These are phyloP conservation scores for Colletotrichum lupini DNA, from an alignment of 2,329 filamentous ascomycete species.

Conservation along the genomic window DNA sequence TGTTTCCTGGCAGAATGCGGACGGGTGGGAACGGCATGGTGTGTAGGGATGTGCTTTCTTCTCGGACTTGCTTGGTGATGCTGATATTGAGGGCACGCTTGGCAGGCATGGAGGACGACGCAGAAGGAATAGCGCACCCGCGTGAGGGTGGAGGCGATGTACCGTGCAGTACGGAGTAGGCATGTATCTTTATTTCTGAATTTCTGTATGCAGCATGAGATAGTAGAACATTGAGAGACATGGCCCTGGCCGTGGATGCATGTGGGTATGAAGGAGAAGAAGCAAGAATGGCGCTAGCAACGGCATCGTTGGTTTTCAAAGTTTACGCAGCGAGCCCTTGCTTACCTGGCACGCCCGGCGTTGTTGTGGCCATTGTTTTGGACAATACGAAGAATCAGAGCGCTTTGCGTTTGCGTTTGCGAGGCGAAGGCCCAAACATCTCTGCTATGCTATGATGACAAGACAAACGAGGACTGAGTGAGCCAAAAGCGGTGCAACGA, in stretches of 20 bases:
- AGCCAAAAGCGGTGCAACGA: background rate
- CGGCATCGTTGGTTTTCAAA: background rate
- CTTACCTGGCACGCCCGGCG: background rate
- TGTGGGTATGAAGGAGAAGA: conserved; percentile 1
- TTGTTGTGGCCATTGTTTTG: background rate
- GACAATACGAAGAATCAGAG: background rate
- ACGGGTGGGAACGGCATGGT: conserved; percentile 9
- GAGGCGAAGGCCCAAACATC: background rate
- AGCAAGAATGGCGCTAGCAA: conserved; percentile 1
- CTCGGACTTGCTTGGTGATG: conserved; percentile 6
- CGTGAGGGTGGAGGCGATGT: conserved; percentile 13
- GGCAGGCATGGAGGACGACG: conserved; percentile 24
- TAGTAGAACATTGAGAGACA: conserved; percentile 18
- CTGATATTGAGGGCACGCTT: conserved; percentile 18
- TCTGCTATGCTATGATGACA: background rate
- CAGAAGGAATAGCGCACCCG: conserved; percentile 15
- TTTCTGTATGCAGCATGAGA: background rate
- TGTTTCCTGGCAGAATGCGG: conserved; percentile 7
- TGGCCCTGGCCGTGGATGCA: conserved; percentile 12
- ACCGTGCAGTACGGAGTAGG: background rate
- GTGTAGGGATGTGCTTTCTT: conserved; percentile 13
- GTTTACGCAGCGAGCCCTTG: background rate
- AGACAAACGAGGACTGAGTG: background rate
- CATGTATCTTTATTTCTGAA: background rate
- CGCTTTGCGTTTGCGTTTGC: background rate